phyloP scores from a whole-genome alignment of 169 alveolate genomes.

The Sarcocystis neurona region DNA sequence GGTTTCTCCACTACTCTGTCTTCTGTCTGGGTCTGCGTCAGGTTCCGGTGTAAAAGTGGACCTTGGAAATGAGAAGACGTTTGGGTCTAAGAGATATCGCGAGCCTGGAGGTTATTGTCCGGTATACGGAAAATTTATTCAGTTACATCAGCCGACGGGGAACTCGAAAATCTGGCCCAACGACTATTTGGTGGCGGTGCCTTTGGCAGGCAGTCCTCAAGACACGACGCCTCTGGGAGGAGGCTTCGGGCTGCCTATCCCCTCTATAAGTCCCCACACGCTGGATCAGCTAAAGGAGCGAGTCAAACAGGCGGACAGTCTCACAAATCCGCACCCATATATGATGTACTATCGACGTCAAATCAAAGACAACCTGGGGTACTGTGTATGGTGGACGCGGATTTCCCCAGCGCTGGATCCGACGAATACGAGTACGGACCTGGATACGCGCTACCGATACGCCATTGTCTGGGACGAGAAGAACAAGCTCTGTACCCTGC shows the following conservation, averaged over 20 bases:
- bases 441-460: constrained; percentile 25
- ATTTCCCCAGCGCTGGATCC: constrained; percentile 21
- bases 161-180: constrained; percentile 35
- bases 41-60: constrained; percentile 64
- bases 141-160: constrained; percentile 46
- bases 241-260: constrained; percentile 42
- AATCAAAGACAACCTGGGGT: constrained; percentile 34
- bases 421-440: not conserved
- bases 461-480: constrained; percentile 40
- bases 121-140: constrained; percentile 39
- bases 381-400: constrained; percentile 55
- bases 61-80: constrained; percentile 39
- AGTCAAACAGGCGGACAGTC: not conserved
- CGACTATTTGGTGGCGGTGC: constrained; percentile 36
- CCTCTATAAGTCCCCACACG: constrained; percentile 37
- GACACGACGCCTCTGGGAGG: constrained; percentile 59
- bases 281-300: constrained; percentile 17
- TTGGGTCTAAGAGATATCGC: constrained; percentile 9
- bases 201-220: constrained; percentile 2
- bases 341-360: not conserved
- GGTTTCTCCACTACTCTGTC: too few species aligned
- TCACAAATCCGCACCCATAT: not conserved
- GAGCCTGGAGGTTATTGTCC: constrained; percentile 60
- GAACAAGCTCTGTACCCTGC: constrained; percentile 20
- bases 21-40: constrained; percentile 2